Evolutionary conservation across 2,329 filamentous ascomycete species (phyloP).

Genomic region (Verticillium dahliae): DNA sequence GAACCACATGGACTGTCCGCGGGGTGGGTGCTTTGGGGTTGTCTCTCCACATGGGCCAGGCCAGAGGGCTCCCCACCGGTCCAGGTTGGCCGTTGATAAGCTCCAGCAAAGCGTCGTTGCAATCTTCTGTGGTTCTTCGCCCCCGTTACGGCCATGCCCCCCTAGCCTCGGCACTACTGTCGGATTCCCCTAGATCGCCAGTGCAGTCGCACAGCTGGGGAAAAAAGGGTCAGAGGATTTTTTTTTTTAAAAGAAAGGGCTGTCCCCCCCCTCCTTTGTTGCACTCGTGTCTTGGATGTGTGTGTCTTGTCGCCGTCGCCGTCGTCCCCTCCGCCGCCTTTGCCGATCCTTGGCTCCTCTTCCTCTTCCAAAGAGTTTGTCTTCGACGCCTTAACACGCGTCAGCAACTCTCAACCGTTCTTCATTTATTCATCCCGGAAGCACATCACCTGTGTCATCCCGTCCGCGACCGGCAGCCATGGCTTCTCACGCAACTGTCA

Average conservation of each 20-base stretch:
- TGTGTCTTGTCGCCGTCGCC: conserved; percentile 8
- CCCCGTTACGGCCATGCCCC: background rate
- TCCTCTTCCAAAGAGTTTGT: background rate
- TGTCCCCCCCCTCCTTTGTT: conserved; percentile 3
- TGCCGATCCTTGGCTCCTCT: background rate
- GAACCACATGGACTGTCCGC: background rate
- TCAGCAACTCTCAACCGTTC: background rate
- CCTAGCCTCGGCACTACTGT: conserved; percentile 11
- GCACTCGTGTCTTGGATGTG: background rate
- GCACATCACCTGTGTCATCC: background rate
- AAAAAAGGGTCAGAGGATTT: conserved; percentile 1
- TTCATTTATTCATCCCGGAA: background rate
- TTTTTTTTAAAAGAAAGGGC: conserved; percentile 11
- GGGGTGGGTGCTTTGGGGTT: background rate
- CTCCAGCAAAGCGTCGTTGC: conserved; percentile 3
- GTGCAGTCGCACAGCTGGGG: conserved; percentile 3
- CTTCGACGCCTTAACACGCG: background rate
- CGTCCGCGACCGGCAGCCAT: background rate
- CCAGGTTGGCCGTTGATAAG: conserved; percentile 12
- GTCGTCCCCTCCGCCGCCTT: background rate
- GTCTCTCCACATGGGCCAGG: conserved; percentile 1
- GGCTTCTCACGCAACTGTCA: background rate
- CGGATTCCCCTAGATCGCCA: conserved; percentile 6
- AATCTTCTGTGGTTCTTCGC: background rate
- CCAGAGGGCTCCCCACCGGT: background rate